A percentile compares a stretch with the other conserved stretches of the same genome.
phyloP scores from a whole-genome alignment of 352 stramenopile species.

The Phytopythium kandeliae region DNA sequence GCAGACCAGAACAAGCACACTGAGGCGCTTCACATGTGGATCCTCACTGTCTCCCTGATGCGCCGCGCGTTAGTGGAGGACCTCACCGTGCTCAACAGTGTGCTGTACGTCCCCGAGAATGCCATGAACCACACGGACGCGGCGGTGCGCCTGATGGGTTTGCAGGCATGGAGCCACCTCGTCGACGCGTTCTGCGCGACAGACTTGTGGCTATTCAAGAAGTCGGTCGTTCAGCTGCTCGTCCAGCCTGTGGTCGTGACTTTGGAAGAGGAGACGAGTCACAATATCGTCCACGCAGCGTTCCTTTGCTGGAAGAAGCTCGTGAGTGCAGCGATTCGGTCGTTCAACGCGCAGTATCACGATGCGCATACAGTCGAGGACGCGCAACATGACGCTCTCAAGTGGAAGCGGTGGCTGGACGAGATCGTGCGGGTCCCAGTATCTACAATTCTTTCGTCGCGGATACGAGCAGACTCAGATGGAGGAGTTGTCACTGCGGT shows the following conservation, averaged over 20 bases:
- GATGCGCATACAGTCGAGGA: conserved; percentile 13
- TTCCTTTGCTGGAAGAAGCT: conserved; percentile 46
- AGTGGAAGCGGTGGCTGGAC: conserved; percentile 56
- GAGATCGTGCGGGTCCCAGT: conserved; percentile 22
- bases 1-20: conserved; percentile 30
- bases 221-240: conserved; percentile 40
- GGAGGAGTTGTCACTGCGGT: background rate
- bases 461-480: conserved; percentile 6
- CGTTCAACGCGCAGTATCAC: conserved; percentile 32
- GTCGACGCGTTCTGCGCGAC: conserved; percentile 40
- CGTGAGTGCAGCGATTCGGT: conserved; percentile 28
- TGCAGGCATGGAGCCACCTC: conserved; percentile 47
- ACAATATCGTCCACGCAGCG: conserved; percentile 44
- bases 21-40: conserved; percentile 51
- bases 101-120: conserved; percentile 52
- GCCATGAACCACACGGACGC: conserved; percentile 44
- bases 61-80: conserved; percentile 30
- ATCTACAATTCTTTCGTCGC: conserved; percentile 18
- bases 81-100: conserved; percentile 35
- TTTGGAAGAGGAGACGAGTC: conserved; percentile 36
- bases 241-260: conserved; percentile 36
- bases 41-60: conserved; percentile 44
- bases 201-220: conserved; percentile 55
- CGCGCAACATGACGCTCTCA: conserved; percentile 29
- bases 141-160: conserved; percentile 35